Base-by-base conservation (phyloP, 208 protist genomes). In the Angomonas ambiguus region DNA sequence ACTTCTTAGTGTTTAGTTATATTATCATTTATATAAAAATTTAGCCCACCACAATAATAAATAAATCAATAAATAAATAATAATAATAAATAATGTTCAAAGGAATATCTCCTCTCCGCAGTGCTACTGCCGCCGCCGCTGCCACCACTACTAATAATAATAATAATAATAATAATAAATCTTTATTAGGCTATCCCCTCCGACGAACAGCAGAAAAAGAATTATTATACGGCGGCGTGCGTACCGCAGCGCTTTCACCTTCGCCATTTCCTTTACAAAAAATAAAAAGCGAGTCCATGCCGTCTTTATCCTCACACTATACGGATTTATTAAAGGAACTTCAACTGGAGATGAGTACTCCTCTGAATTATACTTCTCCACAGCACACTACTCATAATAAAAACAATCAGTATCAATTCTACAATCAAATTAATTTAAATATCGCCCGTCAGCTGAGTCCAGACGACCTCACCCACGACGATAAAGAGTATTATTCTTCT, bases 141-240 rank as follows among this genome's bases (percentile, higher is more conserved):
- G 38, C 8, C 8, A 45, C 8, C 38, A 45, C 38, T n/a, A 45
- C 8, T n/a, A 45, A 45, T n/a, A 45, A 45, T 45, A 45, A 16
- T 45, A 8, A 45, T n/a, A 45, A 45, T n/a, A 45, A 45, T 45
- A 45, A 45, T n/a, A 45, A 16, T 45, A 45, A 45, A 45, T 45
- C 38, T 11, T 74, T 95, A 8, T 71, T 95, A 16, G 84, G 85
- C 0, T 95, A 95, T 70, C 71, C 80, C 0, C 62, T 95, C 32
- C 81, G 82, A 0, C 73, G 75, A 16, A 75, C 88, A 0, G 78
- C 88, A 0, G 83, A 83, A 10, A 76, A 56, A 32, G 83, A 92
- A 45, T 84, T 95, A 82, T 66, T 95, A 0, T 91, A 92, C 74
- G 88, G 88, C 27, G 88, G 88, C 16, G 76, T 83, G 6, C 79